Base-by-base conservation (phyloP, 2,329 filamentous ascomycete genomes). In the Aspergillus ochraceoroseus region DNA sequence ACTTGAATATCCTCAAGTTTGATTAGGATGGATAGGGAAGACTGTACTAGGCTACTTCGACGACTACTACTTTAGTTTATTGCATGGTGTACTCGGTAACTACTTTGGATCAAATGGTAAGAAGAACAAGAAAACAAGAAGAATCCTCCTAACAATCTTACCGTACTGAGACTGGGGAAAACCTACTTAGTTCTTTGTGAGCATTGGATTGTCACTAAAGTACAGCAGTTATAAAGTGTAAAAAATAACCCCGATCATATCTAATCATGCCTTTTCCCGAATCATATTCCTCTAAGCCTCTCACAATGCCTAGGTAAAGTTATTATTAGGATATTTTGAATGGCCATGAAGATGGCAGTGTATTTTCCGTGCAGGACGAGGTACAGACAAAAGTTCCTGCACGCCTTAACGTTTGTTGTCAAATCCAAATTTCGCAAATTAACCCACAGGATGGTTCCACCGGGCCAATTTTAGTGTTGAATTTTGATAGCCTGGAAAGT, bases 211-310 rank as follows among this genome's bases (percentile, higher is more conserved):
- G n/a, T n/a, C n/a, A n/a, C n/a, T n/a, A n/a, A n/a, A n/a, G n/a
- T n/a, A n/a, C n/a, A n/a, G n/a, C n/a, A 17, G 18, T 31, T 15
- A 17, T 13, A 31, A 17, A 18, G 13, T 15, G 34, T 13, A 29
- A 37, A 37, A 37, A 37, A 37, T 37, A 37, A 29, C 9, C 6
- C 20, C 31, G 26, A 33, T 33, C 18, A 23, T 23, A 33, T 33
- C 31, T 33, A 14, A 23, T 23, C 18, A 33, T 22, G 19, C 17
- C 8, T 13, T 7, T 3, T 22, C 18, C 23, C 19, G 11, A 32
- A n/a, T 11, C 5, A n/a, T 32, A 6, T 7, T 11, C 11, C 13
- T 33, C 8, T 3, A 14, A 5, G 29, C n/a, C n/a, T n/a, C n/a
- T n/a, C n/a, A n/a, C n/a, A n/a, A n/a, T n/a, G 29, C 8, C 11